Evolutionary conservation across 2,329 filamentous ascomycete genomes (phyloP), one percentile per base, ranked within the genome.

Genomic region (Colletotrichum filicis): DNA sequence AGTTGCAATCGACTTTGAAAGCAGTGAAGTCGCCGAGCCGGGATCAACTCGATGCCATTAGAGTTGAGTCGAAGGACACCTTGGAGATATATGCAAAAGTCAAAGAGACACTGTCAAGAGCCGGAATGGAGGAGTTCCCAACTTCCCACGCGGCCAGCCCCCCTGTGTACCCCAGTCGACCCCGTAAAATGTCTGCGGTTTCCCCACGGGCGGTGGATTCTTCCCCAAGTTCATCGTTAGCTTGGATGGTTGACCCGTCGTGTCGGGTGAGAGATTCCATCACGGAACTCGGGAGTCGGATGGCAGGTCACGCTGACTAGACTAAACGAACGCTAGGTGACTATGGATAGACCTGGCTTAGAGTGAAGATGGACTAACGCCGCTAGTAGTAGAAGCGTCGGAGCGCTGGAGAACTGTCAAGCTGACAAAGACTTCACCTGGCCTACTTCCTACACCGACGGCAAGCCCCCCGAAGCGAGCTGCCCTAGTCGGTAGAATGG

Each of bases 201-300:
- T 73, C 71, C 60, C 71, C 66, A 71, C 60, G 71, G 66, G 49
- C 9, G 55, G 60, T 71, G 66, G 60, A 57, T 66, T 57, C 55
- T 71, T 66, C 66, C 70, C 60, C 60, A 66, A 61, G 42, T 57
- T 71, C 35, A 37, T 56, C 55, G 35, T 35, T 73, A 49, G 46
- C 3, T 49, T 56, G 12, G 56, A 46, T 56, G 46, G 12, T 16
- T 4, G 24, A 46, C 19, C 53, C 26, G n/a, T 19, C 4, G 6
- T 37, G 28, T 35, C 26, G 35, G 32, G 22, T 42, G 42, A 26
- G n/a, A 46, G 14, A 24, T 26, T 19, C 24, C 9, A 32, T 61
- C 26, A 42, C 66, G 60, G 71, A 70, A 71, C 71, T 61, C 71
- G 71, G 71, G 66, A 73, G 67, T 70, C 71, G 66, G 66, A 73